Percentiles rank a stretch among this genome's conserved stretches.
Conservation (phyloP, 1,139 yeast genomes). For the Nakaseomyces uthaithaninus region DNA sequence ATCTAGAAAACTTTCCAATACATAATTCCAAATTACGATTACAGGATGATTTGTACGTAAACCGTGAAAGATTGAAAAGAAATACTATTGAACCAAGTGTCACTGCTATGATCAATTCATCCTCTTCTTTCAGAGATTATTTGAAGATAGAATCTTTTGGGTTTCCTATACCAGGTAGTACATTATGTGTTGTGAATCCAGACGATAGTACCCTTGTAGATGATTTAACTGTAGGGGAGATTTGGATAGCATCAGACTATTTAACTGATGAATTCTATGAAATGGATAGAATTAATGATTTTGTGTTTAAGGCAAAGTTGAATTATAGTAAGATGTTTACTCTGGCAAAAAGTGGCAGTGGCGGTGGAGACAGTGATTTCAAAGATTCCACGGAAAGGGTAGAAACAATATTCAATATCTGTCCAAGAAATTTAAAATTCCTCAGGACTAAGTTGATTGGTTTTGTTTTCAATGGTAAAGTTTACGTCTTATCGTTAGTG, state of each 20-base stretch:
- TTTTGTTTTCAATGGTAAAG: constrained; percentile 76
- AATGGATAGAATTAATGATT: constrained; percentile 30
- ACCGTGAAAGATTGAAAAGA: constrained; percentile 70
- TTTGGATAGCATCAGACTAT: constrained; percentile 56
- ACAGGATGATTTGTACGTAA: constrained; percentile 57
- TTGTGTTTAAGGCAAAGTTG: constrained; percentile 31
- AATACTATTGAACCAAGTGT: constrained; percentile 53
- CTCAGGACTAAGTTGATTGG: constrained; percentile 88
- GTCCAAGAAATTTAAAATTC: constrained; percentile 39
- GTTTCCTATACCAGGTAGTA: constrained; percentile 87
- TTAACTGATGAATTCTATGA: constrained; percentile 32
- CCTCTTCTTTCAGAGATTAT: constrained; percentile 33
- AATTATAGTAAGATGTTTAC: constrained; percentile 29
- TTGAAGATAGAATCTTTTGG: constrained; percentile 89
- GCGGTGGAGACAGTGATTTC: constrained; percentile 8
- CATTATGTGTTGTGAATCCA: constrained; percentile 88
- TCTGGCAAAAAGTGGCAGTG: constrained; percentile 10
- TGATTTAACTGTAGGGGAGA: constrained; percentile 87
- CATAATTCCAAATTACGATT: constrained; percentile 24
- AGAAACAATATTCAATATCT: constrained; percentile 25
- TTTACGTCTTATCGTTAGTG: constrained; percentile 78
- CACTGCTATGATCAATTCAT: constrained; percentile 27
- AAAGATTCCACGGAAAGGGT: constrained; percentile 21
- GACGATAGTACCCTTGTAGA: constrained; percentile 80
- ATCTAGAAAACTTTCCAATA: constrained; percentile 27